Base-by-base conservation (phyloP, 805 yeast genomes). In the Candida nanaspora region DNA sequence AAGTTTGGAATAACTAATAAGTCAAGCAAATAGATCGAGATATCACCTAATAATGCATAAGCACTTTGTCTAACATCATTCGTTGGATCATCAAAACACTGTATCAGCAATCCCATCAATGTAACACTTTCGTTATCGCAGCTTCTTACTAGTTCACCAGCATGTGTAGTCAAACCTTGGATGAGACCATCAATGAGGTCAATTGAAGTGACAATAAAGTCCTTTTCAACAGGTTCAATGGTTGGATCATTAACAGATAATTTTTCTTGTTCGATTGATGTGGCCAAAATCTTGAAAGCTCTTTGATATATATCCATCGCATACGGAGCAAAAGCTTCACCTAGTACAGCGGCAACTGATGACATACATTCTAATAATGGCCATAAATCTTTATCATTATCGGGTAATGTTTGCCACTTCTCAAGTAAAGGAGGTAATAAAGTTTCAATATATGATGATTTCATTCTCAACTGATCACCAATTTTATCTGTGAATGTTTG, bases 21-120 rank as follows among this genome's bases (percentile, higher is more conserved):
- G 41, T 69, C 67, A 51, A 70, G 51, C 25, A 76, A 65, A 57
- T 60, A 72, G 46, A 80, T 86, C 9, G 89, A 84, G 60, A 93
- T 70, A 61, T 93, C 98, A 22, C 98, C 98, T 15, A 91, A 56
- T 26, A 93, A 65, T 0, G 98, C 97, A 64, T 80, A 87, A 0
- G 91, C 86, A 43, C 87, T 78, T 62, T 93, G 98, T 47, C 97
- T 75, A n/a, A 93, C 96, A 59, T 93, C 98, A 46, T 79, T 80
- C 21, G 71, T 74, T 4, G 77, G 73, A 57, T 87, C 95, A 47
- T 80, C 82, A 47, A 87, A 71, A 55, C 94, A 82, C 35, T 76
- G 69, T 25, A 84, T 52, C 42, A 89, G 56, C 37, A 88, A 64
- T 29, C 74, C 78, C 66, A 86, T 70, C 42, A 89, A 55, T 14